Base-by-base conservation (phyloP, 305 asterid species). In the Solanum hybrid region DNA sequence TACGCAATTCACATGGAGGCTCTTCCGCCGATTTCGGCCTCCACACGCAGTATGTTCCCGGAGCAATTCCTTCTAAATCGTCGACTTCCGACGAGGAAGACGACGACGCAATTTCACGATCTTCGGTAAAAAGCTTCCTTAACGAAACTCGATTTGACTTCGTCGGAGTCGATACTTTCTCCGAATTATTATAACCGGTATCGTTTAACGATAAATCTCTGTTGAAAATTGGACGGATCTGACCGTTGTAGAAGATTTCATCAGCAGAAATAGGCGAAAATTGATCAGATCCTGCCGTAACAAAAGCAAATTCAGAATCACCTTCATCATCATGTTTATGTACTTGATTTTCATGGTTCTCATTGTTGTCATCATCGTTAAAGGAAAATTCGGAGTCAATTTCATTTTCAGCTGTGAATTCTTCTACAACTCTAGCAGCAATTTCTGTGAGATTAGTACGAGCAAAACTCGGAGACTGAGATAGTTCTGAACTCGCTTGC, bases 1-100 rank as follows among this genome's bases (percentile, higher is more conserved):
- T 94, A 76, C 96, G 88, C 80, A 80, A 88, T 66, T n/a, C 90
- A 51, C 42, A 46, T 34, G 40, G 66, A 40, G 24, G 89, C 90
- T 88, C 93, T 72, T 88, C 89, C 66, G 51, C 86, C 85, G 64
- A 85, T 87, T 93, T 92, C 88, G 98, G 98, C 87, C 82, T 91
- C 99, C 99, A 96, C 34, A 94, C 94, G 88, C 99, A 96, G 93
- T 96, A 96, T 12, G 93, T 92, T 16, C 91, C 98, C 56, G 88
- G 92, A 88, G 96, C 92, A 78, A 94, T 91, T 6, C 97, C 96
- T 14, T 92, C 95, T 40, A 96, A 93, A 5, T 96, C 96, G 73
- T 93, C 98, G 17, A 88, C 94, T 37, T 89, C 92, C 86, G 95
- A 96, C 31, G 95, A 94, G 0, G 95, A 94, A 88, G 93, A 89